Base-by-base conservation (phyloP, 2,329 filamentous ascomycete species). In the Phyllosticta ampelicida region DNA sequence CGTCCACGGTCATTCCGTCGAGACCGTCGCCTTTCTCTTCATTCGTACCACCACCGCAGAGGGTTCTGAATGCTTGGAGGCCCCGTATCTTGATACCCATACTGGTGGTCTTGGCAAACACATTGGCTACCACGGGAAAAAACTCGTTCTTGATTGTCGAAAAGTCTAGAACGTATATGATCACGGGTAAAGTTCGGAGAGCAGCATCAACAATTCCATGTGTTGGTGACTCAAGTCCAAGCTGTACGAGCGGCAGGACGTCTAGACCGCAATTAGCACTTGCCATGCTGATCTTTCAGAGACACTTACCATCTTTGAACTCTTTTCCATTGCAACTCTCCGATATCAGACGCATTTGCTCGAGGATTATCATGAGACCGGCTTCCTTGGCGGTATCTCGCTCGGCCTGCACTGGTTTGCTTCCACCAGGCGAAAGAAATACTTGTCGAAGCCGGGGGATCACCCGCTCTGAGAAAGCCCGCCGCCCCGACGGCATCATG, bases 101-200 rank as follows among this genome's bases (percentile, higher is more conserved):
- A 69, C 90, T 96, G 68, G 84, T 95, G 0, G 94, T 99, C 68
- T 88, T 92, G 65, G 87, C 90, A 68, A 99, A 99, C 0, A 96
- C 94, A 9, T 80, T 77, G 1, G 92, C 89, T 62, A 99, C 88
- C 1, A 95, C 85, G 0, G 94, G 94, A 70, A 99, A 99, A 0
- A 99, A 80, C 62, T 97, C 92, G 65, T 95, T 94, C 73, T 97
- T 99, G 66, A 96, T 91, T 0, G 92, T 97, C 64, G 87, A 95
- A 65, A 96, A 97, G 72, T 99, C 94, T 8, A 99, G 83, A 2
- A 94, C 84, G 0, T 90, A 89, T 5, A 97, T 75, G n/a, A 96
- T 82, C 1, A 83, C 79, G 1, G 90, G 86, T 5, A 99, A 75
- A 26, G 86, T 88, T 54, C 86, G 82, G 13, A 99, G 77, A 2